phyloP scores from a whole-genome alignment of 768 basidiomycete species.

The Boletus patriciae region DNA sequence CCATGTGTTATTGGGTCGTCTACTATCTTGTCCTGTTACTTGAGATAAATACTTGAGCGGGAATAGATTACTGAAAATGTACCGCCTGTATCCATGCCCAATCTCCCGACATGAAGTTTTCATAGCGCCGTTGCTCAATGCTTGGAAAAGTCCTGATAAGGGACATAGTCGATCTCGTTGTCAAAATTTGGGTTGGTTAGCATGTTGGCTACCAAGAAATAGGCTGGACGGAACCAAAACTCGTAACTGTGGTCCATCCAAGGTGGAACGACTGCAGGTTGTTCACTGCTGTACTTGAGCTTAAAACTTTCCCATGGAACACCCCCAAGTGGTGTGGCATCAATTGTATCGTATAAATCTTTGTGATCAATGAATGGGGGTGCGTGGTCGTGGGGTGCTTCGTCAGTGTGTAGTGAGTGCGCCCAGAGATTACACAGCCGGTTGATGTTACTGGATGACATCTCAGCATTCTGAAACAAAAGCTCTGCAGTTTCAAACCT shows the following conservation, averaged over 20 bases:
- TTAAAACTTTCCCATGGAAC: constrained; percentile 38
- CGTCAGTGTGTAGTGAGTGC: no score
- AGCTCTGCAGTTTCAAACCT: not conserved
- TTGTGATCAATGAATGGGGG: no score
- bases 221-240: not conserved
- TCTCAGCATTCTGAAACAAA: not conserved
- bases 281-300: not conserved
- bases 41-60: no score
- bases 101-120: not conserved
- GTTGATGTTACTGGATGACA: not conserved
- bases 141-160: not conserved
- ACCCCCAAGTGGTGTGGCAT: constrained; percentile 36
- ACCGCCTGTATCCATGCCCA: not conserved
- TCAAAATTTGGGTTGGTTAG: not conserved
- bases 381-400: no score
- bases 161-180: not conserved
- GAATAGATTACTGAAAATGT: no score
- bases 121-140: not conserved
- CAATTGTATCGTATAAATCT: constrained; percentile 26
- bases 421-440: not conserved
- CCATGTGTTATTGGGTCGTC: no score
- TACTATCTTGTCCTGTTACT: no score
- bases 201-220: not conserved
- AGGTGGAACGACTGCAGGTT: not conserved
- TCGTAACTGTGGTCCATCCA: not conserved